Conservation (phyloP, 2,329 filamentous ascomycete genomes). For the Cladosporium velox region DNA sequence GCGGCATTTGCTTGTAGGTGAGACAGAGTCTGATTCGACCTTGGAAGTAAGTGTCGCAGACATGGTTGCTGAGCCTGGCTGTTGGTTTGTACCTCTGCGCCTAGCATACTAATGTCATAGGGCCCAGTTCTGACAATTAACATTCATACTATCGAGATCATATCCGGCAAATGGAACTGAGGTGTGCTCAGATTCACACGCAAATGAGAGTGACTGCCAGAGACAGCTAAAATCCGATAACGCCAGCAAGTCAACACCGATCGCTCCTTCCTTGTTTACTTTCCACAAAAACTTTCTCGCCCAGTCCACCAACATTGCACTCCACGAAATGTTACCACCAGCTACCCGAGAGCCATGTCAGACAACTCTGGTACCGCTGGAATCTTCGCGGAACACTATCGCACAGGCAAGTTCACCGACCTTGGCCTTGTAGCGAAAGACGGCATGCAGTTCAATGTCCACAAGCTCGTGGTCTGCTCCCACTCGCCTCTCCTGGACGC, state of each 20-base stretch:
- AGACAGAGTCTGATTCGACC: too few relatives aligned
- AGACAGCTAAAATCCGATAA: background rate
- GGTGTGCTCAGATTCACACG: too few relatives aligned
- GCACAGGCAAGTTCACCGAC: background rate
- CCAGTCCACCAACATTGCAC: background rate
- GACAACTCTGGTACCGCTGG: background rate
- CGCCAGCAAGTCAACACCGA: background rate
- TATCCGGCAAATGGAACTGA: background rate
- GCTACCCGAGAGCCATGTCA: background rate
- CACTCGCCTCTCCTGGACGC: slow-evolving; percentile 10
- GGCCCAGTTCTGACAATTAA: background rate
- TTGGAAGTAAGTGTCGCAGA: too few relatives aligned
- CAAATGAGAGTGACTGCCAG: background rate
- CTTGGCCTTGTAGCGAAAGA: background rate
- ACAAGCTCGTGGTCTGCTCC: slow-evolving; percentile 4
- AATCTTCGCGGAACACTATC: background rate
- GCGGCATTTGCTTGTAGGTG: background rate
- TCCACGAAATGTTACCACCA: background rate
- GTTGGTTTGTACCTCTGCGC: too few relatives aligned
- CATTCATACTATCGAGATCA: background rate
- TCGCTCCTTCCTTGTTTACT: background rate
- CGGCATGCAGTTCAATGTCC: background rate
- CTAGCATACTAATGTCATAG: too few relatives aligned
- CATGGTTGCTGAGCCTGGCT: too few relatives aligned
- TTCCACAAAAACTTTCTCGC: background rate